phyloP scores from a whole-genome alignment of 139 green algal genomes.

The Zygnema circumcarinatum region DNA sequence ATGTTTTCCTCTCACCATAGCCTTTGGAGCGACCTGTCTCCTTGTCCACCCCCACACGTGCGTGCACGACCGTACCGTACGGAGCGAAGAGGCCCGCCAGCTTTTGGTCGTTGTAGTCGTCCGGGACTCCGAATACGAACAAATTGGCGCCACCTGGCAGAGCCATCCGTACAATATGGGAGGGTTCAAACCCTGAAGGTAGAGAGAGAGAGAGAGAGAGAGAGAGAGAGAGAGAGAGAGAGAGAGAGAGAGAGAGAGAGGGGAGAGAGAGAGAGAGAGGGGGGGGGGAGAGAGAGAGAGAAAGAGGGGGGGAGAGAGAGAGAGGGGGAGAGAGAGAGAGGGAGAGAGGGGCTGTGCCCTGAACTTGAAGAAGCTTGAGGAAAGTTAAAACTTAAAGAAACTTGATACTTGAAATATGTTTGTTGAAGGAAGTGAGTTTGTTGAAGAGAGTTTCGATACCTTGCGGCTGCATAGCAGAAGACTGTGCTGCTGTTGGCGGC shows the following conservation, averaged over 20 bases:
- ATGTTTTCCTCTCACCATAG: conserved; percentile 43
- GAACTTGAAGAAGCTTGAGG: background rate
- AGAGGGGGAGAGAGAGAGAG: background rate
- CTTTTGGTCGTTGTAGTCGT: conserved; percentile 49
- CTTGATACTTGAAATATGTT: background rate
- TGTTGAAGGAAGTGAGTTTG: background rate
- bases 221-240: background rate
- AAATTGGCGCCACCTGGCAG: conserved; percentile 50
- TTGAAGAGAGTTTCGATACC: background rate
- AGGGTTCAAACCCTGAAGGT: background rate
- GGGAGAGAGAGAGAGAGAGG: background rate
- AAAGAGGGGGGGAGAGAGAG: background rate
- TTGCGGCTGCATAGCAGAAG: conserved; percentile 4
- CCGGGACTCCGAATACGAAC: conserved; percentile 60
- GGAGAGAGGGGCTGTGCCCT: background rate
- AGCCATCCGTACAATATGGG: background rate
- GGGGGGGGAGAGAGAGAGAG: background rate
- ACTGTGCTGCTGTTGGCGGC: background rate
- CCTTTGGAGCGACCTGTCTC: conserved; percentile 42
- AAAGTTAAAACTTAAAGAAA: background rate
- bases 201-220: no score
- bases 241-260: background rate
- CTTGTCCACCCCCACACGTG: conserved; percentile 48
- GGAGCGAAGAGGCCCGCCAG: conserved; percentile 35
- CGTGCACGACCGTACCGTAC: conserved; percentile 34